A percentile compares a stretch with the other conserved stretches of the same genome.
These are phyloP conservation scores for Thelonectria blattea DNA, from an alignment of 2,329 filamentous ascomycete genomes.

Conservation along the genomic window DNA sequence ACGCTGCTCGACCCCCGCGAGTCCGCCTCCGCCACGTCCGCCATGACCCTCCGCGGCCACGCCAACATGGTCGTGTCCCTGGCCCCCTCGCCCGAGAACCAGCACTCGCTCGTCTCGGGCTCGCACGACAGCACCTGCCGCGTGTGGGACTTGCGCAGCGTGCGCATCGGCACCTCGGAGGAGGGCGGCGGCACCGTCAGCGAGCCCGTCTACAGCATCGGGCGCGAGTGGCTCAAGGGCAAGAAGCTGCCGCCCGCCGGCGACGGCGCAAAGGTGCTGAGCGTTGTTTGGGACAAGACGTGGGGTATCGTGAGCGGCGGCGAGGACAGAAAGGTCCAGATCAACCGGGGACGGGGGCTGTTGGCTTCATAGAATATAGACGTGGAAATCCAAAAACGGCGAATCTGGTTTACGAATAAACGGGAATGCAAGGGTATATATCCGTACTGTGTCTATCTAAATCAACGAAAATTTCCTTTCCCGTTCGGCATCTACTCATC, in stretches of 20 bases:
- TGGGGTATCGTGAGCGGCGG: conserved; percentile 91
- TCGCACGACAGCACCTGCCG: conserved; percentile 91
- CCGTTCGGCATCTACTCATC: not conserved
- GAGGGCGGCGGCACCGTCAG: conserved; percentile 69
- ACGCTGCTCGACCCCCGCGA: conserved; percentile 91
- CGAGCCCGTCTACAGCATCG: conserved; percentile 77
- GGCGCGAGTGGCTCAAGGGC: conserved; percentile 72
- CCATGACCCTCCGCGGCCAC: conserved; percentile 92
- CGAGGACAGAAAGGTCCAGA: conserved; percentile 93
- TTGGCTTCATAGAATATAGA: conserved; percentile 44
- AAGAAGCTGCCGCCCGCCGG: conserved; percentile 72
- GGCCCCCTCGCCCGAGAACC: conserved; percentile 63
- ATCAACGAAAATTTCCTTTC: not conserved
- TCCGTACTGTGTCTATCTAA: conserved; percentile 15
- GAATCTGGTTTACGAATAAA: conserved; percentile 24
- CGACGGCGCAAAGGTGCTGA: conserved; percentile 89
- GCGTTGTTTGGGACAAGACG: conserved; percentile 82
- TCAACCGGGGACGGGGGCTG: conserved; percentile 73
- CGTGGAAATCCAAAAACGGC: conserved; percentile 19
- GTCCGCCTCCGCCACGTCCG: conserved; percentile 75
- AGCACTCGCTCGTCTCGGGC: conserved; percentile 85
- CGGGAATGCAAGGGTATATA: conserved; percentile 19
- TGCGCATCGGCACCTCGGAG: conserved; percentile 63
- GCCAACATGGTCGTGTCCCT: conserved; percentile 71
- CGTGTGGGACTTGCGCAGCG: conserved; percentile 89